A percentile compares a stretch with the other conserved stretches of the same genome.
These are phyloP conservation scores for Cardamine resedifolia DNA, from an alignment of 345 rosid species.

Conservation along the genomic window DNA sequence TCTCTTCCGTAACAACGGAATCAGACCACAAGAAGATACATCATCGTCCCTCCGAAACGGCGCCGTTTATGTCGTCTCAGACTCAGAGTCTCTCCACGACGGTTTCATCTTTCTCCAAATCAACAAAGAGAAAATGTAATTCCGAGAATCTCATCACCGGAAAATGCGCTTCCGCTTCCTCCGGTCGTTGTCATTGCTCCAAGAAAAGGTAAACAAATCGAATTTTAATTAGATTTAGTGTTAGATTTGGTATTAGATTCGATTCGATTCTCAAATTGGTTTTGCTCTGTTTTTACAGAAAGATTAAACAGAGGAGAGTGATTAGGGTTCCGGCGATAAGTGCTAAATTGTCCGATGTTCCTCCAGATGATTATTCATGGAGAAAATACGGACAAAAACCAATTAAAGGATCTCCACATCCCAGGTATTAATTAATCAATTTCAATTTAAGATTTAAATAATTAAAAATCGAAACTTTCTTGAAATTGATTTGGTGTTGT, in stretches of 20 bases:
- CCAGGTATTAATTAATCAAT: slow-evolving; percentile 50
- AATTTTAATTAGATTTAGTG: neutral
- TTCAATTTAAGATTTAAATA: neutral
- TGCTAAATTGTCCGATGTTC: slow-evolving; percentile 85
- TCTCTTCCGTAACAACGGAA: slow-evolving; percentile 49
- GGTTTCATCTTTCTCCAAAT: slow-evolving; percentile 53
- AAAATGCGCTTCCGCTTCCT: slow-evolving; percentile 55
- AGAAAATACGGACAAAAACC: slow-evolving; percentile 98
- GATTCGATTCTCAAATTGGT: neutral
- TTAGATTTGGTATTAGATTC: slow-evolving; percentile 13
- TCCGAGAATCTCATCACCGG: slow-evolving; percentile 62
- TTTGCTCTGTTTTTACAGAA: slow-evolving; percentile 44
- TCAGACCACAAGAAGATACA: slow-evolving; percentile 33
- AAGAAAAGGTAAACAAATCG: slow-evolving; percentile 63
- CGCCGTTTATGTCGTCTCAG: slow-evolving; percentile 60
- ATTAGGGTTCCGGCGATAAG: slow-evolving; percentile 93
- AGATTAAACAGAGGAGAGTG: slow-evolving; percentile 61
- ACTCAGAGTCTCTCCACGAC: slow-evolving; percentile 56
- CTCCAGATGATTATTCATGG: slow-evolving; percentile 97
- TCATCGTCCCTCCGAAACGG: slow-evolving; percentile 51
- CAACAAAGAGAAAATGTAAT: slow-evolving; percentile 66
- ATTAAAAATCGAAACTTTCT: neutral
- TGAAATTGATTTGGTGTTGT: neutral
- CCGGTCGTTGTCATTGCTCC: slow-evolving; percentile 90
- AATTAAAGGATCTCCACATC: slow-evolving; percentile 96